Conservation (phyloP, 345 rosid genomes). For the Bruguiera sexangula region DNA sequence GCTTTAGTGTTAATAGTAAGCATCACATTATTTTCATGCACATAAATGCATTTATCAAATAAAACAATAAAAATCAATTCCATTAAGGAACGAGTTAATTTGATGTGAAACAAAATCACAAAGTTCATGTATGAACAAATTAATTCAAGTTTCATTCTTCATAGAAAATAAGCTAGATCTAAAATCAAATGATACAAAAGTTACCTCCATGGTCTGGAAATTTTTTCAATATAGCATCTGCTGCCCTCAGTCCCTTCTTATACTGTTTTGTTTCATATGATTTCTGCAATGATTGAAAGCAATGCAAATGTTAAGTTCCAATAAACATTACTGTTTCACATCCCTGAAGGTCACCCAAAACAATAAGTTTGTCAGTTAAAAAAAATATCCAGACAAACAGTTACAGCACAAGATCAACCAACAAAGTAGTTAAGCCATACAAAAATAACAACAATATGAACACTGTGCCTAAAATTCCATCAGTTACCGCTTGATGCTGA, state of each 20-base stretch:
- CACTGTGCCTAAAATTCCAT: too few species aligned
- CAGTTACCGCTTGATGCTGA: too few species aligned
- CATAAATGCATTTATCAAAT: not conserved
- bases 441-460: too few species aligned
- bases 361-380: constrained; percentile 2
- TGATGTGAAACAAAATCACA: not conserved
- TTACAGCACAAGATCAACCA: too few species aligned
- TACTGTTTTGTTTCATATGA: constrained; percentile 98
- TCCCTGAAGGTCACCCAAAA: not conserved
- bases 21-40: not conserved
- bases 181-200: constrained; percentile 10
- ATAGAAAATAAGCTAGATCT: not conserved
- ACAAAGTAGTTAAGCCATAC: too few species aligned
- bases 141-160: not conserved
- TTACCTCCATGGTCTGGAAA: constrained; percentile 99
- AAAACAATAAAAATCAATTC: not conserved
- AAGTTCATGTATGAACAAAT: not conserved
- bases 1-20: too few species aligned
- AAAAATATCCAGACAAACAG: not conserved
- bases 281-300: constrained; percentile 54
- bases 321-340: not conserved
- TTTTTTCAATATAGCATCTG: constrained; percentile 91
- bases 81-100: not conserved
- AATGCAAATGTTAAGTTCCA: constrained; percentile 4
- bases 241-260: constrained; percentile 98